phyloP scores from a whole-genome alignment of 495 filamentous ascomycete species.

The Sphaerosporella brunnea region DNA sequence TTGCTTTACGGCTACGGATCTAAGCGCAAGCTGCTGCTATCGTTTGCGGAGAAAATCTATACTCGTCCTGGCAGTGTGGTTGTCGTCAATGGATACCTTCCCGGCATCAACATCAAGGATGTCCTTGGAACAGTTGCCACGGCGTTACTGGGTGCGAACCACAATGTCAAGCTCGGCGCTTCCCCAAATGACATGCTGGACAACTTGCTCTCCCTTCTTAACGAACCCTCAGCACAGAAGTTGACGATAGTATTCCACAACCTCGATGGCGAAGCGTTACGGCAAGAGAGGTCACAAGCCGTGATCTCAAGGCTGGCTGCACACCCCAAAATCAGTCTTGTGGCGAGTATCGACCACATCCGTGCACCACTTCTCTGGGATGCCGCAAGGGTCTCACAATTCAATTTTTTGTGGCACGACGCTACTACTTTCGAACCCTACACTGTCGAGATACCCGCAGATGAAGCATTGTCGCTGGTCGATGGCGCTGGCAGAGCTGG shows the following conservation, averaged over 20 bases:
- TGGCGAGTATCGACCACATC: slow-evolving; percentile 72
- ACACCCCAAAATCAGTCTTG: slow-evolving; percentile 52
- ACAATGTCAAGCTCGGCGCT: slow-evolving; percentile 37
- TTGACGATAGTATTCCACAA: slow-evolving; percentile 69
- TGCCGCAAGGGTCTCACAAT: slow-evolving; percentile 52
- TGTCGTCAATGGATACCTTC: slow-evolving; percentile 74
- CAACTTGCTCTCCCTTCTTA: slow-evolving; percentile 42
- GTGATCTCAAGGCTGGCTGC: slow-evolving; percentile 59
- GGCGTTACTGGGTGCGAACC: slow-evolving; percentile 42
- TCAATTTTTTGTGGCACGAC: slow-evolving; percentile 83
- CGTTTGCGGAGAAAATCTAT: slow-evolving; percentile 61
- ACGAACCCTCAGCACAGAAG: slow-evolving; percentile 29
- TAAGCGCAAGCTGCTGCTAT: slow-evolving; percentile 56
- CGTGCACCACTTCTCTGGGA: slow-evolving; percentile 84
- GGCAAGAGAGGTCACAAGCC: slow-evolving; percentile 48
- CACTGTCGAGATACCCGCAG: slow-evolving; percentile 68
- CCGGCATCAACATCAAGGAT: slow-evolving; percentile 56
- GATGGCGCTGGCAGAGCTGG: slow-evolving; percentile 70
- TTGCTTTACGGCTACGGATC: slow-evolving; percentile 87
- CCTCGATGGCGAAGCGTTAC: slow-evolving; percentile 61
- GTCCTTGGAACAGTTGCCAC: slow-evolving; percentile 55
- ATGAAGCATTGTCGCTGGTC: slow-evolving; percentile 46
- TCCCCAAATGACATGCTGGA: slow-evolving; percentile 49
- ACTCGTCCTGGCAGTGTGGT: slow-evolving; percentile 36
- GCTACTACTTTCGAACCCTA: slow-evolving; percentile 74